Base-by-base conservation (phyloP, 805 yeast genomes). In the Yarrowia sp. region DNA sequence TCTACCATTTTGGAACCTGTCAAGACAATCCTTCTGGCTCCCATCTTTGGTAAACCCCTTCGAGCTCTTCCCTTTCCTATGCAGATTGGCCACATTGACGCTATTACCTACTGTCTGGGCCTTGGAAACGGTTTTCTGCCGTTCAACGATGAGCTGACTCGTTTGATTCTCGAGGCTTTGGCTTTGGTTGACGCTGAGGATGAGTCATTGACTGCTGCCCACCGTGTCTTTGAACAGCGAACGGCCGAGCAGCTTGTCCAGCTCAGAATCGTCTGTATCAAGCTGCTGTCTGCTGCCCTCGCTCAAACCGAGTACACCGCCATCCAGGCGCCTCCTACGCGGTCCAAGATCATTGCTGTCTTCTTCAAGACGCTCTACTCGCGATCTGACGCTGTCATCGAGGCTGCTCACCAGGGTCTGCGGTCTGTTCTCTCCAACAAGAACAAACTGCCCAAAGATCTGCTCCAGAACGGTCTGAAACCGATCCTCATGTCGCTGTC, bases 51-150 rank as follows among this genome's bases (percentile, higher is more conserved):
- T 3, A 95, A 95, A 76, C 99, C 99, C 0, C 79, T 95, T 69
- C 84, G 99, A 71, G 99, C 99, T 0, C 82, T 95, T 71, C 99
- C 99, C 0, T 95, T 96, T 80, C 95, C 97, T 5, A 95, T 94
- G 97, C 99, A 96, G 79, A 95, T 95, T 69, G 99, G 99, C 45
- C 93, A 95, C 77, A 93, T 95, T 71, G 98, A 95, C 78, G 98
- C 98, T 0, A 91, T 95, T n/a, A 88, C 97, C 0, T 96, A 88
- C 77, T 94, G 98, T 75, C 80, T 95, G 69, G 87, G 89, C 1
- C 81, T 94, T 61, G 95, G 91, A 12, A 85, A 89, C 71, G 84
- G 97, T 0, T 92, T 94, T 73, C 80, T 94, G 72, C 88, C 89
- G 10, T 94, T 92, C 76, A 91, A 90, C 72, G 98, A 95, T 68